A percentile compares a stretch with the other conserved stretches of the same genome.
Evolutionary conservation across 805 yeast species (phyloP).

Genomic region (Pichia cephalocereana): DNA sequence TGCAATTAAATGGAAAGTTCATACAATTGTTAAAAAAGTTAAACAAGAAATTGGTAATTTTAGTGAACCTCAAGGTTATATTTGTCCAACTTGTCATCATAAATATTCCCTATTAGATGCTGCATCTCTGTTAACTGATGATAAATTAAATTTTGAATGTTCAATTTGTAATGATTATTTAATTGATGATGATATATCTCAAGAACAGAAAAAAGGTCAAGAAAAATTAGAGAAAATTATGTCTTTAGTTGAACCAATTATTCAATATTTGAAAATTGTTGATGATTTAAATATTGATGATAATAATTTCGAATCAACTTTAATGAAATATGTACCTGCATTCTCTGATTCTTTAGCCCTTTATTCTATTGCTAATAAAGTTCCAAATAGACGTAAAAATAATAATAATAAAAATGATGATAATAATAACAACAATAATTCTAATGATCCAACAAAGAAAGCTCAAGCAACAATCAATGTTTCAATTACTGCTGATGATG

Average conservation of each 20-base stretch:
- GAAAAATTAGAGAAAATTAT: constrained; percentile 73
- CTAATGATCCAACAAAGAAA: constrained; percentile 27
- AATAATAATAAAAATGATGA: constrained; percentile 18
- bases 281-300: constrained; percentile 77
- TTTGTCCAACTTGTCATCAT: constrained; percentile 78
- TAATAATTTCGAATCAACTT: constrained; percentile 79
- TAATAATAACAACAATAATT: constrained; percentile 14
- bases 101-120: constrained; percentile 85
- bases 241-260: constrained; percentile 84
- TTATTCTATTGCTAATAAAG: constrained; percentile 50
- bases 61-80: constrained; percentile 88
- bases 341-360: constrained; percentile 59
- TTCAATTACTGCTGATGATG: constrained; percentile 81
- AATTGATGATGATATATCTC: constrained; percentile 81
- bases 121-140: constrained; percentile 69
- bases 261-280: constrained; percentile 70
- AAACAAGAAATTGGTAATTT: constrained; percentile 78
- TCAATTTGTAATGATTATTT: constrained; percentile 71
- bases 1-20: constrained; percentile 93
- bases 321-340: constrained; percentile 79
- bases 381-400: constrained; percentile 15
- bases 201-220: constrained; percentile 73
- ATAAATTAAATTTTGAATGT: constrained; percentile 72
- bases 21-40: constrained; percentile 66
- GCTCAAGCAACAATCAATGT: constrained; percentile 85